Base-by-base conservation (phyloP, 495 filamentous ascomycete genomes). In the Tuber umbilicatum region DNA sequence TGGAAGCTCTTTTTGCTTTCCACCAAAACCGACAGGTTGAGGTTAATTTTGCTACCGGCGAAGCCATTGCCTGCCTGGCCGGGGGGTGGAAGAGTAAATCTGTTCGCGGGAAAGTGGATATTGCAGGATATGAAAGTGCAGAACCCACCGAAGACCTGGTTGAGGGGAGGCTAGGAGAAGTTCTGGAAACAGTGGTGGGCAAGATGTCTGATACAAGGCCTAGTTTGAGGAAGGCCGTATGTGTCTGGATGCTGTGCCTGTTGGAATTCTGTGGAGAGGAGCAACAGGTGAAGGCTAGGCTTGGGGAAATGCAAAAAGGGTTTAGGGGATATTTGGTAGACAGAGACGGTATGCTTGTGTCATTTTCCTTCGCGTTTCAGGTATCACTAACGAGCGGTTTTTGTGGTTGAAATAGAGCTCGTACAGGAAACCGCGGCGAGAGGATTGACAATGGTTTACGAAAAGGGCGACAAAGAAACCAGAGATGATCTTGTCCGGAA, bases 351-450 rank as follows among this genome's bases (percentile, higher is more conserved):
- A 78, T 21, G 31, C 23, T 73, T 71, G 19, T 23, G 5, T 40
- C 21, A 50, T 37, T 31, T 35, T 37, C 55, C 27, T 16, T 23
- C 41, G 69, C 17, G n/a, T 42, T 42, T 27, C 1, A 40, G 38
- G 6, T 40, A 70, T 43, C 23, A n/a, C 69, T 43, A 70, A 43
- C 38, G 16, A n/a, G 23, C 14, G 10, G 17, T 31, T 39, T 70
- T 71, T 31, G 19, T 16, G 27, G 19, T n/a, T 27, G 73, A 7
- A 47, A 68, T 35, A 82, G 92, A 97, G 81, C 87, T 97, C 68
- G 93, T 97, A 10, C 95, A 97, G 83, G 95, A 99, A 82, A 93
- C 94, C 2, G 95, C 96, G 2, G 94, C 94, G 21, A 88, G 95
- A 76, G 95, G 95, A 21, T 87, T 99, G 40, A 89, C 92, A 21